Conservation (phyloP, 1,139 yeast genomes). For the Nakaseomyces bracarensis region DNA sequence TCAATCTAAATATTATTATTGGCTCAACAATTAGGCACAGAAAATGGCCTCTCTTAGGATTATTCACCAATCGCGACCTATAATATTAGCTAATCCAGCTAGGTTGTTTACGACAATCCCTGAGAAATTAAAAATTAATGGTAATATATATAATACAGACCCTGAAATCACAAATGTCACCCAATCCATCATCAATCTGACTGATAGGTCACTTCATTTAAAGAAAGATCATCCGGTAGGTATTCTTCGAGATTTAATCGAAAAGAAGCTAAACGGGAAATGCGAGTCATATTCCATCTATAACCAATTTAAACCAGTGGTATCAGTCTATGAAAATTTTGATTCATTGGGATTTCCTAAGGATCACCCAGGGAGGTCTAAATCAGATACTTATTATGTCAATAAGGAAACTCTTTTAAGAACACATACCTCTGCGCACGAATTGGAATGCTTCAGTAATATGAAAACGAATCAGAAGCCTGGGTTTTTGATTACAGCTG, state of each 20-base stretch:
- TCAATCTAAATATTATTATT: no score
- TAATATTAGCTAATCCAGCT: neutral
- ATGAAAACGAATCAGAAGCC: slow-evolving; percentile 50
- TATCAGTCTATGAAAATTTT: slow-evolving; percentile 73
- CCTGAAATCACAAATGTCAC: slow-evolving; percentile 78
- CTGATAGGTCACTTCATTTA: slow-evolving; percentile 67
- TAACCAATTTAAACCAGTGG: slow-evolving; percentile 77
- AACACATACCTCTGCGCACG: slow-evolving; percentile 97
- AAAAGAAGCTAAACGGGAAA: slow-evolving; percentile 51
- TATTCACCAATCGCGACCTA: neutral
- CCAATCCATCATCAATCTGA: slow-evolving; percentile 56
- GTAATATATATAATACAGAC: slow-evolving; percentile 51
- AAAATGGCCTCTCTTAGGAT: neutral
- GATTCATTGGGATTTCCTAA: slow-evolving; percentile 85
- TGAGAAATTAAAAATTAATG: slow-evolving; percentile 35
- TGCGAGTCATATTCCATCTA: slow-evolving; percentile 62
- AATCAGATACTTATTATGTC: slow-evolving; percentile 85
- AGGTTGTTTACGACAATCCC: neutral
- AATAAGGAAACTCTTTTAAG: slow-evolving; percentile 64
- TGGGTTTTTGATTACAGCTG: slow-evolving; percentile 90
- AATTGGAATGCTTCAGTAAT: slow-evolving; percentile 60
- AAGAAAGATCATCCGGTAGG: slow-evolving; percentile 82
- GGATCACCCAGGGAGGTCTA: slow-evolving; percentile 91
- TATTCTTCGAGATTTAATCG: slow-evolving; percentile 67
- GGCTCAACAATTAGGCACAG: neutral